Conservation (phyloP, 2,329 filamentous ascomycete genomes). For the Blumeriella jaapii region DNA sequence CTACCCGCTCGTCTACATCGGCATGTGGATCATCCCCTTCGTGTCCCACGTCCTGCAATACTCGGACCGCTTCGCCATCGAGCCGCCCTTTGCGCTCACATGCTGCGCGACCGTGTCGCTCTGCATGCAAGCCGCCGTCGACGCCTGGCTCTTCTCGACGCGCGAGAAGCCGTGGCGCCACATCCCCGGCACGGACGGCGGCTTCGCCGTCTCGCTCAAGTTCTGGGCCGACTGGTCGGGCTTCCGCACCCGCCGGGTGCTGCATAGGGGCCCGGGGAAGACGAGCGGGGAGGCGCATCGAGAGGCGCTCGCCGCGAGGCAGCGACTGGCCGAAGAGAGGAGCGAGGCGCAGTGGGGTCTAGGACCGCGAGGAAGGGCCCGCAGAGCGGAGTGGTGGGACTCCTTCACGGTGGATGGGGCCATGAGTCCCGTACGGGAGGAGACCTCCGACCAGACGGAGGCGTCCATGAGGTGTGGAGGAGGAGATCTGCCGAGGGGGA, state of each 20-base stretch:
- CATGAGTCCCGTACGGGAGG: constrained; percentile 21
- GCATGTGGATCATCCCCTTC: constrained; percentile 64
- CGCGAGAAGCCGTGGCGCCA: constrained; percentile 63
- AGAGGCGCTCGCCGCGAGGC: constrained; percentile 37
- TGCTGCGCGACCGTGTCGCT: constrained; percentile 46
- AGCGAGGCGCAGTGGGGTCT: constrained; percentile 1
- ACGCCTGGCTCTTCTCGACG: constrained; percentile 55
- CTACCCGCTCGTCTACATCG: constrained; percentile 61
- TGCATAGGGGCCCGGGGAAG: constrained; percentile 31
- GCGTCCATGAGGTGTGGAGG: constrained; percentile 1
- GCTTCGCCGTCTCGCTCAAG: constrained; percentile 26
- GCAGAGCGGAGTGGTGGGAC: constrained; percentile 27
- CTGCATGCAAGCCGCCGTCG: constrained; percentile 53
- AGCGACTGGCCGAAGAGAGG: constrained; percentile 37
- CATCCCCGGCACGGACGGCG: constrained; percentile 33
- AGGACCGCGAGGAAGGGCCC: constrained; percentile 17
- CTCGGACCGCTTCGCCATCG: constrained; percentile 36
- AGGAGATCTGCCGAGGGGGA: not conserved
- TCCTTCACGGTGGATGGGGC: constrained; percentile 10
- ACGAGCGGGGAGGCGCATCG: constrained; percentile 41
- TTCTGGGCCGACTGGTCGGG: constrained; percentile 25
- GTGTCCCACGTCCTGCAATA: constrained; percentile 50
- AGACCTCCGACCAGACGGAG: constrained; percentile 16
- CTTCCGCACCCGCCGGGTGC: constrained; percentile 23
- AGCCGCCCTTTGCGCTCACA: constrained; percentile 45